Evolutionary conservation across 2,329 filamentous ascomycete species (phyloP), one percentile per base, ranked within the genome.

Genomic region (Colletotrichum graminicola): DNA sequence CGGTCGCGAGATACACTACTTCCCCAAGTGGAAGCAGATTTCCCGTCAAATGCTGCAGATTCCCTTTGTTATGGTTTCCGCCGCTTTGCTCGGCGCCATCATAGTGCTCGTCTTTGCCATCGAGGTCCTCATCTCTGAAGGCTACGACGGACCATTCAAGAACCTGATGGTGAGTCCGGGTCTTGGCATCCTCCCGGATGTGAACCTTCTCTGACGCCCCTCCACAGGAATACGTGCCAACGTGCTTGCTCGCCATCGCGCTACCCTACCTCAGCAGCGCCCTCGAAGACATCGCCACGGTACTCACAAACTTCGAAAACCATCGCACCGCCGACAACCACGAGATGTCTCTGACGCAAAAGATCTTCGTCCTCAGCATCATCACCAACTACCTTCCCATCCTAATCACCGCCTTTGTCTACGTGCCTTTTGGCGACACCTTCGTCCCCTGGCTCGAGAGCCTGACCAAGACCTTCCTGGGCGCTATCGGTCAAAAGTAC

Each of bases 321-420:
- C 93, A 94, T 78, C 89, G 93, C 65, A 94, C 92, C 0, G 85
- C 90, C 41, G 90, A 91, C 61, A 84, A 88, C 26, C 90, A 93
- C 76, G 90, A 94, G 72, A 87, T 89, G 72, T 90, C 92, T 0
- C 84, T 93, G 74, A 93, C 91, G 0, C 88, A 91, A 73, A 94
- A 94, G 84, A 87, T 92, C 10, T 94, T 94, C 71, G 85, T 93
- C 43, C 87, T 95, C 77, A 93, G 92, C 83, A 93, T 94, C 82
- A 93, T 94, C 80, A 94, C 92, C 16, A 92, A 93, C 5, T 95
- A 94, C 77, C 85, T 94, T 1, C 92, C 92, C 0, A 92, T 93
- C 56, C 87, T 94, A 73, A 83, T 95, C 8, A 94, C 92, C 0
- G 92, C 93, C 0, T 95, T 94, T 76, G 87, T 95, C 62, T 95